Conservation (phyloP, 768 basidiomycete genomes). For the Serendipita vermifera region DNA sequence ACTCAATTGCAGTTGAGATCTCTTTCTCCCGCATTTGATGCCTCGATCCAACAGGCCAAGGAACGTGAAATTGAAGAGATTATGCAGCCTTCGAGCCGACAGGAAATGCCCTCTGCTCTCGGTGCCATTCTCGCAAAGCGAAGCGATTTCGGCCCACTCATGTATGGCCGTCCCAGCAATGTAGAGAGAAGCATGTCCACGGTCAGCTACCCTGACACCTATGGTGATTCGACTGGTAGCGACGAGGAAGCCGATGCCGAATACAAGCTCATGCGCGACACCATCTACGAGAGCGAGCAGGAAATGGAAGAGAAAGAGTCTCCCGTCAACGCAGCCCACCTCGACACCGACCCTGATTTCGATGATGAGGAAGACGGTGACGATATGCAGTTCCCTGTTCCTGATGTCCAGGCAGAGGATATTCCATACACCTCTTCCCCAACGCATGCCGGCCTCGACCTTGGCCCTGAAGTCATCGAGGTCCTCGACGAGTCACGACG, state of each 20-base stretch:
- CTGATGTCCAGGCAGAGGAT: background rate
- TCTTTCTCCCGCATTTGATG: background rate
- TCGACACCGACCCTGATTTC: background rate
- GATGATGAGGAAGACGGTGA: background rate
- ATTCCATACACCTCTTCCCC: background rate
- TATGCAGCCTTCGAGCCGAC: background rate
- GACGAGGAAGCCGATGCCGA: background rate
- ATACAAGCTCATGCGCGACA: background rate
- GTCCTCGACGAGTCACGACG: background rate
- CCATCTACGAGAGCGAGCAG: constrained; percentile 1
- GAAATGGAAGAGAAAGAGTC: no score
- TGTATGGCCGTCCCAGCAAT: background rate
- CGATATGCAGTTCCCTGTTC: background rate
- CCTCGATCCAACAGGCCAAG: background rate
- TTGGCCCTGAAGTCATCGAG: background rate
- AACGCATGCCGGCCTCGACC: background rate
- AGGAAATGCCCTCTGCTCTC: background rate
- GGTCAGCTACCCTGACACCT: constrained; percentile 5
- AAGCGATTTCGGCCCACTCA: background rate
- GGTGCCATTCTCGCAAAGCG: constrained; percentile 4
- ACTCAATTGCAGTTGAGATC: background rate
- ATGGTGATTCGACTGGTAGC: background rate
- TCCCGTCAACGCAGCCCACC: no score
- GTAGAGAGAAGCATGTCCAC: constrained; percentile 7
- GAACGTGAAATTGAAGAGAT: background rate